Percentiles rank a stretch among this genome's conserved stretches.
Evolutionary conservation across 2,329 filamentous ascomycete genomes (phyloP).

Genomic region (Beauveria scarabaeidicola): DNA sequence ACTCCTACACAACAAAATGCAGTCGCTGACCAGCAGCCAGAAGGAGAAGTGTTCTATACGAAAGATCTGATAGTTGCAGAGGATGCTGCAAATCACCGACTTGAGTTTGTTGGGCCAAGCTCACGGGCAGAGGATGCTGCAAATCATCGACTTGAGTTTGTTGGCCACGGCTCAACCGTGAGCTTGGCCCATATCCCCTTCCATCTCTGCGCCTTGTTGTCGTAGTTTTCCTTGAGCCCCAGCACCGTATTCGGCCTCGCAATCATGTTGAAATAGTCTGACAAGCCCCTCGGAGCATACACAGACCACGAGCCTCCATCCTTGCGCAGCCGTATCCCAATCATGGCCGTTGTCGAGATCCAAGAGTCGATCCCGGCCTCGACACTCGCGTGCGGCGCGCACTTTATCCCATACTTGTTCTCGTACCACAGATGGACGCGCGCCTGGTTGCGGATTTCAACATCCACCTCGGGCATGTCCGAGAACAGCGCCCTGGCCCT

Average conservation of each 20-base stretch:
- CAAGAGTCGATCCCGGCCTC: conserved; percentile 27
- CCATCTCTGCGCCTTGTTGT: conserved; percentile 26
- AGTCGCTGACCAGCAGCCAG: no score
- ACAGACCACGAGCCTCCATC: conserved; percentile 22
- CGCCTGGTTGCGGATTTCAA: conserved; percentile 31
- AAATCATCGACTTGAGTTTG: background rate
- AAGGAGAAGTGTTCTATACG: no score
- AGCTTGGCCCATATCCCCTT: conserved; percentile 21
- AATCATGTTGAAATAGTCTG: conserved; percentile 26
- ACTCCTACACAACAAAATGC: no score
- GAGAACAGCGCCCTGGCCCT: conserved; percentile 21
- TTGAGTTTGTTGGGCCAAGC: background rate
- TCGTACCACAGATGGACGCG: conserved; percentile 30
- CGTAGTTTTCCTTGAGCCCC: conserved; percentile 20
- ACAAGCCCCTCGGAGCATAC: conserved; percentile 27
- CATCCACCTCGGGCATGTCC: conserved; percentile 19
- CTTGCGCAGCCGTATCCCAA: conserved; percentile 17
- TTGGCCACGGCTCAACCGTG: conserved; percentile 20
- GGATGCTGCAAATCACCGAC: background rate
- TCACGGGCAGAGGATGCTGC: background rate
- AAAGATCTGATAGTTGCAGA: no score
- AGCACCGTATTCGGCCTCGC: conserved; percentile 25
- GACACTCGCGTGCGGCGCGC: conserved; percentile 21
- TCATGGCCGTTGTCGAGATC: conserved; percentile 27
- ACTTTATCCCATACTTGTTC: conserved; percentile 23